Percentiles rank a stretch among this genome's conserved stretches.
phyloP scores from a whole-genome alignment of 2,329 filamentous ascomycete genomes.

The Pseudogymnoascus verrucosus region DNA sequence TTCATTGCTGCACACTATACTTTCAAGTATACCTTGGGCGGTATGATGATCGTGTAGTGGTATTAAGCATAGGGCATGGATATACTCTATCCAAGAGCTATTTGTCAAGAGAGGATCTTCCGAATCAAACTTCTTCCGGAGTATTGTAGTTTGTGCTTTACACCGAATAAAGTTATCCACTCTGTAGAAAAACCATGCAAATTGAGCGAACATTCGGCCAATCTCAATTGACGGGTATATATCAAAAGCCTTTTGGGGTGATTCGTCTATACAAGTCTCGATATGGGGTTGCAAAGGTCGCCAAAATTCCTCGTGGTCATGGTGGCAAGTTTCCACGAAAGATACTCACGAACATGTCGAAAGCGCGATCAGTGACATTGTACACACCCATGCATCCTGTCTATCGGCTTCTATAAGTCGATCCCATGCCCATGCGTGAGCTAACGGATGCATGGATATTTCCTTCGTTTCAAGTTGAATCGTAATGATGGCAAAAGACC shows the following conservation, averaged over 20 bases:
- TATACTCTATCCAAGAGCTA: not conserved
- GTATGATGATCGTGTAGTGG: not conserved
- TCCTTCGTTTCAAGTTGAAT: constrained; percentile 1
- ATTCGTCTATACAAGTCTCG: not conserved
- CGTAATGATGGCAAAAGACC: constrained; percentile 13
- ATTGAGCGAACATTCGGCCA: not conserved
- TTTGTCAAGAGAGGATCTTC: not conserved
- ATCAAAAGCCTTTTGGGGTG: not conserved
- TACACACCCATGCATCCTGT: not conserved
- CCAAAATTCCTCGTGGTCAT: not conserved
- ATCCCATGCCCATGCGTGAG: constrained; percentile 19
- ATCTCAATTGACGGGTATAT: not conserved
- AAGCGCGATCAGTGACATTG: not conserved
- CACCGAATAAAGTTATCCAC: not conserved
- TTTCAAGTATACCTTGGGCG: not conserved
- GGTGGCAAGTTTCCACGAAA: not conserved
- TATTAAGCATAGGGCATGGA: not conserved
- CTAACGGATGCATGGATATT: constrained; percentile 18
- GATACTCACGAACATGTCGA: not conserved
- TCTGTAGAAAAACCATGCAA: not conserved
- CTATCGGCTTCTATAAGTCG: constrained; percentile 3
- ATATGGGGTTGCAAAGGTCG: not conserved
- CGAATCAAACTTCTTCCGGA: not conserved
- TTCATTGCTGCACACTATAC: not conserved
- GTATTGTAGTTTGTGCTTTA: not conserved